Conservation (phyloP, 768 basidiomycete genomes). For the Termitomyces sp. region DNA sequence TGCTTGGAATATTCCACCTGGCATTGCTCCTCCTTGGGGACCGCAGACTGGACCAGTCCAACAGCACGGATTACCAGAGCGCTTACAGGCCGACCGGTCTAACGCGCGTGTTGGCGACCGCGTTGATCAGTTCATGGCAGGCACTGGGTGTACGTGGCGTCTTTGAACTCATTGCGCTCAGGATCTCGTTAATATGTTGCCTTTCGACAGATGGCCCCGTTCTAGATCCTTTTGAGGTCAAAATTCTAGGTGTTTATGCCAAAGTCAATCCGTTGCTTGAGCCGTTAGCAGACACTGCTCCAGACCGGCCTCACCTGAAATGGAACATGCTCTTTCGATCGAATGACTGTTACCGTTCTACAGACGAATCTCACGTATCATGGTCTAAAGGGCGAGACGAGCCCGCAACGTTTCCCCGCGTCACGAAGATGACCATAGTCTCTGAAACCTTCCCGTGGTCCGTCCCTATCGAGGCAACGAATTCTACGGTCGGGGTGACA, state of each 20-base stretch:
- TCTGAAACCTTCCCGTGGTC: conserved; percentile 52
- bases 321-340: conserved; percentile 75
- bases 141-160: conserved; percentile 15
- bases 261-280: conserved; percentile 58
- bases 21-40: conserved; percentile 1
- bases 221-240: conserved; percentile 51
- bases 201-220: conserved; percentile 57
- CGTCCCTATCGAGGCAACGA: conserved; percentile 39
- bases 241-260: conserved; percentile 40
- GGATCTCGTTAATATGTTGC: background rate
- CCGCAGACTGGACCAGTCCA: background rate
- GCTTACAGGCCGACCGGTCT: background rate
- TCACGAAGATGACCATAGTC: conserved; percentile 45
- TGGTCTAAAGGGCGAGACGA: conserved; percentile 62
- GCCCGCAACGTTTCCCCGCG: conserved; percentile 62
- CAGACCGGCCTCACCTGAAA: conserved; percentile 45
- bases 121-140: conserved; percentile 14
- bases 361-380: conserved; percentile 52
- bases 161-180: background rate
- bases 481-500: conserved; percentile 48
- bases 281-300: conserved; percentile 33
- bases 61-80: background rate
- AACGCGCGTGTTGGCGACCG: conserved; percentile 11
- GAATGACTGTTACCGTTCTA: conserved; percentile 53
- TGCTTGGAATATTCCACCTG: background rate